Evolutionary conservation across 352 stramenopile genomes (phyloP).

Genomic region (Phytophthora capsici): DNA sequence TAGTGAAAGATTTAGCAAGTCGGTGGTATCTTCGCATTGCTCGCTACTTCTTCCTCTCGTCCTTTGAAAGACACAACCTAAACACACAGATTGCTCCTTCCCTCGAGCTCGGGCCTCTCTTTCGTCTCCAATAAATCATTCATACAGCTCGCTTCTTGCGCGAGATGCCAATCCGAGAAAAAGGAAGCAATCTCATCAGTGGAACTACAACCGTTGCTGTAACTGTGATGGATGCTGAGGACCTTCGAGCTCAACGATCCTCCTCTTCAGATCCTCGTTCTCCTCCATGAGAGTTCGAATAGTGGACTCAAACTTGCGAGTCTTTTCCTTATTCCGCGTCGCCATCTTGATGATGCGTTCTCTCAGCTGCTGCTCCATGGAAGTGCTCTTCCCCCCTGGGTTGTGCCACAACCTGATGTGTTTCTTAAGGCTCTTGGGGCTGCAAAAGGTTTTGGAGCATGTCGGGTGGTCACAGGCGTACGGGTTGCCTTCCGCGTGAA

Average conservation of each 20-base stretch:
- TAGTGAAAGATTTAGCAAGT: constrained; percentile 2
- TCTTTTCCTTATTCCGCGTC: constrained; percentile 85
- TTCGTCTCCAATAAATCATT: constrained; percentile 42
- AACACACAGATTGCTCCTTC: constrained; percentile 13
- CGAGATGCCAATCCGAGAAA: constrained; percentile 13
- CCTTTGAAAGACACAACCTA: constrained; percentile 26
- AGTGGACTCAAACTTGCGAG: constrained; percentile 77
- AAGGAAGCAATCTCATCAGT: neutral
- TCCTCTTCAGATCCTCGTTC: constrained; percentile 73
- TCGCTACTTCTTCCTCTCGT: neutral
- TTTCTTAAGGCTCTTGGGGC: constrained; percentile 85
- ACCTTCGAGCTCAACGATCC: constrained; percentile 66
- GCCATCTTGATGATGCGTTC: constrained; percentile 90
- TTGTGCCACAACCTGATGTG: constrained; percentile 87
- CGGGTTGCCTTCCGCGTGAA: constrained; percentile 80
- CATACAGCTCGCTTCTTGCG: constrained; percentile 25
- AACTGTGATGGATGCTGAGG: neutral
- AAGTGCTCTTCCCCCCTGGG: constrained; percentile 81
- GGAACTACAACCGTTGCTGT: constrained; percentile 26
- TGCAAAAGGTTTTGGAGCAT: constrained; percentile 87
- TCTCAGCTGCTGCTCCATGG: constrained; percentile 84
- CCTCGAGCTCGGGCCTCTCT: constrained; percentile 1
- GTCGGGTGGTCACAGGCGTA: constrained; percentile 83
- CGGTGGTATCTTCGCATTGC: neutral
- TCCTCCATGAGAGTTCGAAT: constrained; percentile 84